Conservation (phyloP, 305 asterid genomes). For the Striga hermonthica region DNA sequence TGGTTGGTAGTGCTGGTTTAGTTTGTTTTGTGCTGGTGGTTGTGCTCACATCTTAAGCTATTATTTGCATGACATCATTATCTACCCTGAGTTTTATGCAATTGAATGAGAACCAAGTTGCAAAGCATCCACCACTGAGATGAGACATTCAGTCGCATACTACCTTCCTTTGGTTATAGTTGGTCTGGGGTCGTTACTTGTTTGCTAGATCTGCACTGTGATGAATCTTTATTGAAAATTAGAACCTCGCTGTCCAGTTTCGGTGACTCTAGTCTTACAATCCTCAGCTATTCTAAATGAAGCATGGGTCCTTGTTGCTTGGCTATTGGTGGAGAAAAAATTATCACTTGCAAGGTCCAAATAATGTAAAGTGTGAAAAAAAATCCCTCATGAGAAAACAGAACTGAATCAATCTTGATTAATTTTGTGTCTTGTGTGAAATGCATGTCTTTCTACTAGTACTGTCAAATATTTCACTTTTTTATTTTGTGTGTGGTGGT, state of each 20-base stretch:
- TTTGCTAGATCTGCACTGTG: not conserved
- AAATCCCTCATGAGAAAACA: not conserved
- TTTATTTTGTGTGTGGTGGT: no score
- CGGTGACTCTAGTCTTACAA: not conserved
- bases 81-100: not conserved
- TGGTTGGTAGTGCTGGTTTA: constrained; percentile 16
- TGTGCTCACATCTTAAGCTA: constrained; percentile 9
- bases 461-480: no score
- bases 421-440: no score
- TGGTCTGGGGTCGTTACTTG: constrained; percentile 1
- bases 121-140: not conserved
- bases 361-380: not conserved
- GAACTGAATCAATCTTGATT: not conserved
- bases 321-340: not conserved
- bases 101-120: constrained; percentile 16
- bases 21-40: constrained; percentile 8
- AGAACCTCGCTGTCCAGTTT: not conserved
- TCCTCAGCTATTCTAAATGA: not conserved
- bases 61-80: not conserved
- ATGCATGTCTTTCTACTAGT: no score
- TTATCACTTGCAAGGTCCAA: not conserved
- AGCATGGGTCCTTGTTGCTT: not conserved
- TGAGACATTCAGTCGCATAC: not conserved
- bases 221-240: not conserved
- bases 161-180: not conserved